A percentile compares a stretch with the other conserved stretches of the same genome.
These are phyloP conservation scores for Rubia tinctorum DNA, from an alignment of 305 asterid genomes.

Conservation along the genomic window DNA sequence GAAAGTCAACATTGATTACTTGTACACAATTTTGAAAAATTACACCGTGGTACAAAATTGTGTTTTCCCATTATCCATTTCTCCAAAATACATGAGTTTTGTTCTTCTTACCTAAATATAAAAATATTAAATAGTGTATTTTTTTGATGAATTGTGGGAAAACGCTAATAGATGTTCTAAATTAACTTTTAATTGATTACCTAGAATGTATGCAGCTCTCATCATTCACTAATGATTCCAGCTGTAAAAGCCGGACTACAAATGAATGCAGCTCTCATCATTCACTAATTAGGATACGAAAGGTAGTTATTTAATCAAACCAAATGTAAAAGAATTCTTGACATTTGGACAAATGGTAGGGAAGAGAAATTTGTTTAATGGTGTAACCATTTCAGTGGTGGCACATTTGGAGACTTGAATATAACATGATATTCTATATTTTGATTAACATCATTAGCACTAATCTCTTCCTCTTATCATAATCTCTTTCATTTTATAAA, in stretches of 20 bases:
- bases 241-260: neutral
- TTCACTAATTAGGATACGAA: neutral
- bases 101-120: too few species aligned
- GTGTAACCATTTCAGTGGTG: neutral
- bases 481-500: neutral
- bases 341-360: neutral
- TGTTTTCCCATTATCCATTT: too few species aligned
- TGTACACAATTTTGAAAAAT: too few species aligned
- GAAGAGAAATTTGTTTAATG: neutral
- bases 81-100: too few species aligned
- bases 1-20: too few species aligned
- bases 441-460: neutral
- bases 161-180: too few species aligned
- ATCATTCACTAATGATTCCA: neutral
- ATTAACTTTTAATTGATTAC: too few species aligned
- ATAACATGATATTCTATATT: neutral
- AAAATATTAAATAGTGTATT: too few species aligned
- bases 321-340: neutral
- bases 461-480: slow-evolving; percentile 2
- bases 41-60: too few species aligned
- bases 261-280: neutral
- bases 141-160: too few species aligned
- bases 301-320: neutral
- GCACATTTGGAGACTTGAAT: neutral
- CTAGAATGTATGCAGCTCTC: neutral